Conservation (phyloP, 2,329 filamentous ascomycete species). For the Epichloe bromicola region DNA sequence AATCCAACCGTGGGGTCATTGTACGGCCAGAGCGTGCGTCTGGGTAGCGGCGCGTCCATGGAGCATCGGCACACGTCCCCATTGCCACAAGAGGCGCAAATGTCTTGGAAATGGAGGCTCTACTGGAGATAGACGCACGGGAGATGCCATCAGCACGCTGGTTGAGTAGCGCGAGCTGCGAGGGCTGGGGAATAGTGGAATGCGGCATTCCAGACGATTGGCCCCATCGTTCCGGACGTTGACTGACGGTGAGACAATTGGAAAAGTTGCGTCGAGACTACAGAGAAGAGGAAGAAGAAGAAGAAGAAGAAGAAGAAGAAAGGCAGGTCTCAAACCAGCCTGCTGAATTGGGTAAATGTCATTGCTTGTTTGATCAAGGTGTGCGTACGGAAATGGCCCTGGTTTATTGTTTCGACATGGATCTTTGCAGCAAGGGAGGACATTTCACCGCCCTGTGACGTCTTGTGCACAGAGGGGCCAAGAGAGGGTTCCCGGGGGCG, state of each 20-base stretch:
- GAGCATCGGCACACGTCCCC: slow-evolving; percentile 7
- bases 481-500: background rate
- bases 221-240: background rate
- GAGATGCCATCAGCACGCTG: slow-evolving; percentile 2
- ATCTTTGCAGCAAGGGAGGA: background rate
- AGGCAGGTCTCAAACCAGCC: background rate
- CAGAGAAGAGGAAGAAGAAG: background rate
- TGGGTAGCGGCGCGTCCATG: background rate
- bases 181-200: slow-evolving; percentile 5
- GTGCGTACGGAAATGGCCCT: background rate
- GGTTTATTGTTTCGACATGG: background rate
- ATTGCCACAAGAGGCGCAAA: slow-evolving; percentile 19
- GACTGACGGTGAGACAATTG: background rate
- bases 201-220: slow-evolving; percentile 6
- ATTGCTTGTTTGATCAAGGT: background rate
- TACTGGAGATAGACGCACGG: slow-evolving; percentile 5
- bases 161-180: background rate
- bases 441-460: background rate
- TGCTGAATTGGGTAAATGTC: background rate
- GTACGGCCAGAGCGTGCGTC: background rate
- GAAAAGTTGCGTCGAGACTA: background rate
- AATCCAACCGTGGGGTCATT: slow-evolving; percentile 11
- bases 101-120: slow-evolving; percentile 15
- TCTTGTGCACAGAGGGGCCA: background rate
- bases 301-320: background rate